These are phyloP conservation scores for Elongisporangium senticosum DNA, from an alignment of 352 stramenopile species.

Conservation along the genomic window DNA sequence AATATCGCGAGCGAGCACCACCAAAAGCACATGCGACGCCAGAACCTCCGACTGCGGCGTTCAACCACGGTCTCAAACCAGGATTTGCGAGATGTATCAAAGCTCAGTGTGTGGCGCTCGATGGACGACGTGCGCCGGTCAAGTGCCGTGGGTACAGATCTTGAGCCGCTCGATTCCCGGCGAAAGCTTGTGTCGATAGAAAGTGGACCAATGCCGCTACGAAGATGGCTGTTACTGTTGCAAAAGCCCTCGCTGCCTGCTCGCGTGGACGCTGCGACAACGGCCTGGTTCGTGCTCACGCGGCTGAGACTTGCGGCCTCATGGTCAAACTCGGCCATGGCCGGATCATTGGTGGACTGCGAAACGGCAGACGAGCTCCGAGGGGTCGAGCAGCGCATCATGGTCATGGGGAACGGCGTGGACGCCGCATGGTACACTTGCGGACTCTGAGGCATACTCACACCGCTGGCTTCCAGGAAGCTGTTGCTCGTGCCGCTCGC, in stretches of 20 bases:
- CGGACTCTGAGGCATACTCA: not conserved
- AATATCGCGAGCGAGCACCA: slow-evolving; percentile 19
- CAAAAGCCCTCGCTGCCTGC: not conserved
- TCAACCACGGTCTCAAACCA: slow-evolving; percentile 20
- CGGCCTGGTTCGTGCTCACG: slow-evolving; percentile 15
- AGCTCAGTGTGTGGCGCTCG: not conserved
- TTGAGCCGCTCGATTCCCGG: not conserved
- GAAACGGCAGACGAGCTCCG: not conserved
- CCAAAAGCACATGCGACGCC: slow-evolving; percentile 27
- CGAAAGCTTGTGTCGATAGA: not conserved
- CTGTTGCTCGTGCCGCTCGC: not conserved
- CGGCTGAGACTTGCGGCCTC: not conserved
- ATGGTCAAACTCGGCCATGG: not conserved
- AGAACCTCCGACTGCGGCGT: slow-evolving; percentile 19
- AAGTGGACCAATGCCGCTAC: not conserved
- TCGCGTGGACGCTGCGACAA: slow-evolving; percentile 4
- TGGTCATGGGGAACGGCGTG: not conserved
- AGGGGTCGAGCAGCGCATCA: not conserved
- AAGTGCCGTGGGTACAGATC: not conserved
- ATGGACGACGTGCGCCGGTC: not conserved
- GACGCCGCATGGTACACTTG: not conserved
- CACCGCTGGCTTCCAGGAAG: not conserved
- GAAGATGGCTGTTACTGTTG: not conserved
- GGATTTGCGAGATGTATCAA: slow-evolving; percentile 7
- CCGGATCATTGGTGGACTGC: not conserved